Percentiles rank a stretch among this genome's conserved stretches.
Conservation (phyloP, 1,139 yeast genomes). For the Candida tropicalis region DNA sequence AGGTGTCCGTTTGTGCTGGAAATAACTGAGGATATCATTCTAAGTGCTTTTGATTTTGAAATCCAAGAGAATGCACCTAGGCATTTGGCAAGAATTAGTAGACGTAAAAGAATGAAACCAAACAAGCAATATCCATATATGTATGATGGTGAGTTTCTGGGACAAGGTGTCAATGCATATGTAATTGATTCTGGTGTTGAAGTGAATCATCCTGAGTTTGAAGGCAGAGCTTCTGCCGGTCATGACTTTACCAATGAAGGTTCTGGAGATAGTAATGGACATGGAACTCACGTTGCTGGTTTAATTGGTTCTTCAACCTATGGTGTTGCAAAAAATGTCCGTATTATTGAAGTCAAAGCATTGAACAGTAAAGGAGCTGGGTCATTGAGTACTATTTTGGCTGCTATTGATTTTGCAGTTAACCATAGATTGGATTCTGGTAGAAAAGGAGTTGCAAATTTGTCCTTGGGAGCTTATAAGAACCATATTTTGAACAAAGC, state of each 20-base stretch:
- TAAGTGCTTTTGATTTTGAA: constrained; percentile 46
- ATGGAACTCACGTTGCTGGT: constrained; percentile 91
- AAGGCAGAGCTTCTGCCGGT: constrained; percentile 60
- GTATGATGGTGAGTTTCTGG: constrained; percentile 28
- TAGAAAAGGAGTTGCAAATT: constrained; percentile 67
- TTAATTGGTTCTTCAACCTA: constrained; percentile 74
- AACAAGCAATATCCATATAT: constrained; percentile 24
- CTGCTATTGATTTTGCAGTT: constrained; percentile 73
- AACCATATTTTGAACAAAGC: constrained; percentile 72
- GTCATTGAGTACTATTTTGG: constrained; percentile 62
- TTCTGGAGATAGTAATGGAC: constrained; percentile 67
- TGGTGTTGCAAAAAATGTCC: constrained; percentile 77
- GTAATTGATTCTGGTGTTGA: constrained; percentile 80
- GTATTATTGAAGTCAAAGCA: constrained; percentile 71
- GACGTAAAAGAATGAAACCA: constrained; percentile 37
- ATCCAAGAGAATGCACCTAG: constrained; percentile 58
- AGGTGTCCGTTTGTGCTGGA: constrained; percentile 55
- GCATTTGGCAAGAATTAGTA: constrained; percentile 68
- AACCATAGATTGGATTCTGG: constrained; percentile 51
- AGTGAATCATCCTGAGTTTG: constrained; percentile 62
- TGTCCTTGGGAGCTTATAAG: constrained; percentile 74
- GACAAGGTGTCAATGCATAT: constrained; percentile 63
- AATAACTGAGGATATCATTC: constrained; percentile 57
- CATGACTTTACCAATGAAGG: constrained; percentile 67
- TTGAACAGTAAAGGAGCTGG: constrained; percentile 67